Conservation (phyloP, 345 rosid species). For the Gossypium mustelinum region DNA sequence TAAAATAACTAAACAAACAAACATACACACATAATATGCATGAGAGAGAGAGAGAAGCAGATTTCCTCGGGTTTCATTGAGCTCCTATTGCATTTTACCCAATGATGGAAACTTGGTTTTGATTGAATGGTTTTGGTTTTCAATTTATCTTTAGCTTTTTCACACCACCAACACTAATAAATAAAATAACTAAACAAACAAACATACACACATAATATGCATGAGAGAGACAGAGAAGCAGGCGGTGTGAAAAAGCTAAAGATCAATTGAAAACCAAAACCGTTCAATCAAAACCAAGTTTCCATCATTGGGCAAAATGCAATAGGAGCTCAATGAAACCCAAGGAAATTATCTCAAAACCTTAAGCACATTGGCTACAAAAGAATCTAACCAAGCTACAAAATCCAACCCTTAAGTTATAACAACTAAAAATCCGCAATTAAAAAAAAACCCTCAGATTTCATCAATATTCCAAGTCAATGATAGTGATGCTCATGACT, state of each 20-base stretch:
- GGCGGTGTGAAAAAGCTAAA: background rate
- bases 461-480: background rate
- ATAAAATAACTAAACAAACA: no score
- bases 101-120: no score
- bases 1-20: background rate
- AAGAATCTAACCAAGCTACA: background rate
- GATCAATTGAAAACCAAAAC: slow-evolving; percentile 15
- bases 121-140: no score
- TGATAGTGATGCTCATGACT: background rate
- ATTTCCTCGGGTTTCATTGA: no score
- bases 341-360: background rate
- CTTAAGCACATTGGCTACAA: background rate
- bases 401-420: background rate
- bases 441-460: background rate
- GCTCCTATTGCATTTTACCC: no score
- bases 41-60: background rate
- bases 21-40: background rate
- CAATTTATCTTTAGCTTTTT: no score
- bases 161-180: no score
- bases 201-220: no score
- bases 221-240: background rate
- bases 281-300: background rate
- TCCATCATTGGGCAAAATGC: slow-evolving; percentile 25
- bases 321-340: background rate
- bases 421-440: background rate